Evolutionary conservation across 75 land plant genomes (phyloP).

Genomic region (Cryptomeria japonica): DNA sequence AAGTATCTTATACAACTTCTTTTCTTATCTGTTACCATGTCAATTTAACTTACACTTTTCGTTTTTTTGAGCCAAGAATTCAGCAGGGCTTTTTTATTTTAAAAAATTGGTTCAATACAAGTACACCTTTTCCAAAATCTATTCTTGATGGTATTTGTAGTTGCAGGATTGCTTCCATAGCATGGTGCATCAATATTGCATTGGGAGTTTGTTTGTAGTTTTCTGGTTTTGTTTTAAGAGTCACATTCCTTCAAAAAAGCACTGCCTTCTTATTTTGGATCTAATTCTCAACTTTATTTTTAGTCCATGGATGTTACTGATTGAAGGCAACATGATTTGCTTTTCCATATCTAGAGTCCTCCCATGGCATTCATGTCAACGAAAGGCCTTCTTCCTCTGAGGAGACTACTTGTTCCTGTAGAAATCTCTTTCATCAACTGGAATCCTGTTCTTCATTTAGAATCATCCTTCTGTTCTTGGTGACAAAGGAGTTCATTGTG

Average conservation of each 20-base stretch:
- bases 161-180: not conserved
- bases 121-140: not conserved
- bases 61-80: not conserved
- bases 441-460: not conserved
- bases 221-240: not conserved
- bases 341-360: not conserved
- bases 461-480: not conserved
- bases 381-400: not conserved
- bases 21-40: not conserved
- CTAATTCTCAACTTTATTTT: not conserved
- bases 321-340: not conserved
- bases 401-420: not conserved
- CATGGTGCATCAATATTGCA: not conserved
- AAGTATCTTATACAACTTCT: not conserved
- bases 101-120: not conserved
- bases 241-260: not conserved
- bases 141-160: not conserved
- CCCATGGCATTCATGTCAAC: not conserved
- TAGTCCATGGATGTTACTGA: not conserved
- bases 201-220: not conserved
- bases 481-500: not conserved
- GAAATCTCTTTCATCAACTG: not conserved
- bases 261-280: not conserved
- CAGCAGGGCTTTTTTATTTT: not conserved
- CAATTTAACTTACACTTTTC: not conserved